These are phyloP conservation scores for Boletellus sp. DNA, from an alignment of 768 basidiomycete genomes.

Conservation along the genomic window DNA sequence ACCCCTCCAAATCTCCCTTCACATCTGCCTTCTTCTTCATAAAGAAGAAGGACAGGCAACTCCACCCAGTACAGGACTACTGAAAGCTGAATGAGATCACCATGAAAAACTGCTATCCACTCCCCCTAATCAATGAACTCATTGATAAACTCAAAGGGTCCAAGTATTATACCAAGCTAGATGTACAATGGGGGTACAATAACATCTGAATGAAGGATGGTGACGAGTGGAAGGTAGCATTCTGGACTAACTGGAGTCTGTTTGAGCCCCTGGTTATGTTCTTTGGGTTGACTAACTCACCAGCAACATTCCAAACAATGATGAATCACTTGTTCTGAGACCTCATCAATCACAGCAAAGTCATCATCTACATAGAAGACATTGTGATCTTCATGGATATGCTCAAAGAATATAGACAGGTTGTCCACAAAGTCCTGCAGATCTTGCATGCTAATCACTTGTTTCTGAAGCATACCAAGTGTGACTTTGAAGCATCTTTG, in stretches of 20 bases:
- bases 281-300: not conserved
- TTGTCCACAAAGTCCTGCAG: not conserved
- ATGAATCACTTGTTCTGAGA: not conserved
- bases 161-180: not conserved
- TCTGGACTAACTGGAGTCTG: not conserved
- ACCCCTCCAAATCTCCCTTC: not conserved
- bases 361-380: not conserved
- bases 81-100: not conserved
- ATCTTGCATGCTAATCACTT: not conserved
- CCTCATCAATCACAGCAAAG: not conserved
- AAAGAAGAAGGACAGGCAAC: not conserved
- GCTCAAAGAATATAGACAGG: not conserved
- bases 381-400: not conserved
- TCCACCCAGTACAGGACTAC: not conserved
- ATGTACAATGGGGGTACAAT: not conserved
- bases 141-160: not conserved
- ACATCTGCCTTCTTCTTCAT: not conserved
- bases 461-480: not conserved
- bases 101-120: not conserved
- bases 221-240: not conserved
- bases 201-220: not conserved
- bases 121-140: not conserved
- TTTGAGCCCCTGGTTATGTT: not conserved
- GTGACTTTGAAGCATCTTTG: not conserved
- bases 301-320: not conserved